Percentiles rank a stretch among this genome's conserved stretches.
Evolutionary conservation across 768 basidiomycete genomes (phyloP).

Genomic region (Nidularia pulvinata): DNA sequence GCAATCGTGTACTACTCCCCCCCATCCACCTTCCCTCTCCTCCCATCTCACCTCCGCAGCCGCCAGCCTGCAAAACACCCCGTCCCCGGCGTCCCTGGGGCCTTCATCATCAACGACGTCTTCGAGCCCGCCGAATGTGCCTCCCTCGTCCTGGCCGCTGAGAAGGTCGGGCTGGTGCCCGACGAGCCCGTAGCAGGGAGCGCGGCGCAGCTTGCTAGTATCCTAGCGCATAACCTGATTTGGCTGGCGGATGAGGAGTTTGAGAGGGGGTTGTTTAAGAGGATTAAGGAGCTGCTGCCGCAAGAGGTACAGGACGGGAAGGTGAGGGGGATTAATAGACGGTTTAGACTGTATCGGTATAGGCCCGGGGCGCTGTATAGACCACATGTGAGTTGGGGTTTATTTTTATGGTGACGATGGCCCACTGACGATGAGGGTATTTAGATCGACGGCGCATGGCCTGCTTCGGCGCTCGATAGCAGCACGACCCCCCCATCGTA

Average conservation of each 20-base stretch:
- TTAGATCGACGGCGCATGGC: slow-evolving; percentile 55
- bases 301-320: slow-evolving; percentile 35
- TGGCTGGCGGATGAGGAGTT: slow-evolving; percentile 51
- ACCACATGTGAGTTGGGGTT: slow-evolving; percentile 34
- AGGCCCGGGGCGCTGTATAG: slow-evolving; percentile 46
- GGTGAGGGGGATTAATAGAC: slow-evolving; percentile 45
- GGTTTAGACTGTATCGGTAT: slow-evolving; percentile 53
- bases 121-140: slow-evolving; percentile 42
- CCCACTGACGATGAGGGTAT: not conserved
- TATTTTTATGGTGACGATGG: not conserved
- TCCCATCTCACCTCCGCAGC: slow-evolving; percentile 14
- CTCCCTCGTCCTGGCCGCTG: slow-evolving; percentile 40
- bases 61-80: slow-evolving; percentile 28
- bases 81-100: slow-evolving; percentile 43
- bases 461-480: slow-evolving; percentile 37
- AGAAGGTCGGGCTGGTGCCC: slow-evolving; percentile 42
- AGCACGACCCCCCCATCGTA: slow-evolving; percentile 37
- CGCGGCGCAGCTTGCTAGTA: slow-evolving; percentile 39
- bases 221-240: slow-evolving; percentile 48
- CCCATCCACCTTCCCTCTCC: slow-evolving; percentile 27
- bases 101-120: slow-evolving; percentile 47
- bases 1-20: slow-evolving; percentile 47
- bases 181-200: slow-evolving; percentile 50
- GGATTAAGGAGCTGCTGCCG: slow-evolving; percentile 41
- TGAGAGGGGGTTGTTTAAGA: slow-evolving; percentile 32